Percentiles rank a stretch among this genome's conserved stretches.
Evolutionary conservation across 2,329 filamentous ascomycete species (phyloP).

Genomic region (Malbranchea zuffiana): DNA sequence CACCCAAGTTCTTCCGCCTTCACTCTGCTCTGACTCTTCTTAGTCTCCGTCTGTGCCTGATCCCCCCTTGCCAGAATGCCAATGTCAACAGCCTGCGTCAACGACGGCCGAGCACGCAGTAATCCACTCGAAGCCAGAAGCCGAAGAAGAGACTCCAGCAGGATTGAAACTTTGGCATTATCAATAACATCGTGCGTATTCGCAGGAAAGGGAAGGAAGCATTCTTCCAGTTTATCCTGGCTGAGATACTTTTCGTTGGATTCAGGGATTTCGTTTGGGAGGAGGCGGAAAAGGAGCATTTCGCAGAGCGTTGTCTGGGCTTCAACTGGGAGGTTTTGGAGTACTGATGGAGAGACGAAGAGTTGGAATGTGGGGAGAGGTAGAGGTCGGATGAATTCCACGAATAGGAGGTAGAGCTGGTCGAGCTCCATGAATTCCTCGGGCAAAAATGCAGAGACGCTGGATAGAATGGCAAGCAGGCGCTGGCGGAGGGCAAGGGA

Average conservation of each 20-base stretch:
- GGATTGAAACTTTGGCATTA: slow-evolving; percentile 61
- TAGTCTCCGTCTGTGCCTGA: slow-evolving; percentile 36
- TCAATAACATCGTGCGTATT: slow-evolving; percentile 51
- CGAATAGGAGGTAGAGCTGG: slow-evolving; percentile 34
- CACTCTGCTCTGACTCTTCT: slow-evolving; percentile 33
- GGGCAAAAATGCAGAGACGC: slow-evolving; percentile 27
- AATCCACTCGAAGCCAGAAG: slow-evolving; percentile 34
- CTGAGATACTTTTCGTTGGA: slow-evolving; percentile 37
- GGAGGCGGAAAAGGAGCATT: slow-evolving; percentile 41
- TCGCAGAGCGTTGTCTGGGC: slow-evolving; percentile 44
- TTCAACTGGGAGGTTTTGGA: slow-evolving; percentile 29
- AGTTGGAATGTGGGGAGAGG: slow-evolving; percentile 38
- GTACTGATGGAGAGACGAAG: slow-evolving; percentile 35
- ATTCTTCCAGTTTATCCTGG: slow-evolving; percentile 42
- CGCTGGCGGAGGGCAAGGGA: slow-evolving; percentile 36
- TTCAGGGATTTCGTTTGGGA: slow-evolving; percentile 32
- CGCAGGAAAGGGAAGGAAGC: slow-evolving; percentile 57
- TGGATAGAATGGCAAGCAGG: slow-evolving; percentile 34
- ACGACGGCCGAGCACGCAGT: slow-evolving; percentile 23
- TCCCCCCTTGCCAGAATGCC: slow-evolving; percentile 44
- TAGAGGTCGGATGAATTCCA: slow-evolving; percentile 38
- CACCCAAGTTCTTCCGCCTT: slow-evolving; percentile 28
- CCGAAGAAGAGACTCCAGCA: slow-evolving; percentile 55
- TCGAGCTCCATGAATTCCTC: slow-evolving; percentile 28
- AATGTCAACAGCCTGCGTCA: slow-evolving; percentile 39